Base-by-base conservation (phyloP, 2,329 filamentous ascomycete species). In the Colletotrichum sp. region DNA sequence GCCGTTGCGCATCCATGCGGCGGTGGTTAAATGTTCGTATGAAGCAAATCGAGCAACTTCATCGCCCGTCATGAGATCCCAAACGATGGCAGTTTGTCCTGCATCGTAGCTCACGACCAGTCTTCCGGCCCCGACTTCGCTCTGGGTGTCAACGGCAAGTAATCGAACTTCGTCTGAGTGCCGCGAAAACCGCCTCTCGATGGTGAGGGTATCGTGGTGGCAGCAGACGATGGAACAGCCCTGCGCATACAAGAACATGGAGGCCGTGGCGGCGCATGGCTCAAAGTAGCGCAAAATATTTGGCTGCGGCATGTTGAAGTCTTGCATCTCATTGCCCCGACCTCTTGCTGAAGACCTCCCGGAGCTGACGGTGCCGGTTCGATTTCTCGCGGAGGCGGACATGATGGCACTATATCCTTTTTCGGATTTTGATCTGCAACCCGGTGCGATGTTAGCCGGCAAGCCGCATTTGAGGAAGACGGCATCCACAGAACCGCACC, bases 1-100 rank as follows among this genome's bases (percentile, higher is more conserved):
- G 70, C 97, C 97, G 86, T 98, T 98, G 60, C 94, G 91, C 96
- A 99, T 98, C 95, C 97, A 99, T 15, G 94, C 90, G 48, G 96
- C 96, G 34, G 95, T 93, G 27, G 93, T 93, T 77, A 98, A 90
- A 78, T 94, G 92, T 81, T 98, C 95, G 81, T 98, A 98, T 0
- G 96, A 97, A 28, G 94, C 93, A 86, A 98, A 98, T n/a, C 96
- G 91, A 52, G 96, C 93, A 74, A 98, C 91, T 84, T 98, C 96
- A 75, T 96, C 93, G 65, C 97, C 97, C 0, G 95, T 97, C 86
- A 97, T 92, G 76, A 98, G 89, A 85, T 99, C 96, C 97, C 97
- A 99, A 9, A 98, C 95, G 82, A 98, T 98, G 6, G 96, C 95
- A 1, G 95, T 98, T 84, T 96, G 95, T 48, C 95, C 94, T 22